phyloP scores from a whole-genome alignment of 1,284 basidiomycete genomes.

The Microbotryum silenes-acaulis region DNA sequence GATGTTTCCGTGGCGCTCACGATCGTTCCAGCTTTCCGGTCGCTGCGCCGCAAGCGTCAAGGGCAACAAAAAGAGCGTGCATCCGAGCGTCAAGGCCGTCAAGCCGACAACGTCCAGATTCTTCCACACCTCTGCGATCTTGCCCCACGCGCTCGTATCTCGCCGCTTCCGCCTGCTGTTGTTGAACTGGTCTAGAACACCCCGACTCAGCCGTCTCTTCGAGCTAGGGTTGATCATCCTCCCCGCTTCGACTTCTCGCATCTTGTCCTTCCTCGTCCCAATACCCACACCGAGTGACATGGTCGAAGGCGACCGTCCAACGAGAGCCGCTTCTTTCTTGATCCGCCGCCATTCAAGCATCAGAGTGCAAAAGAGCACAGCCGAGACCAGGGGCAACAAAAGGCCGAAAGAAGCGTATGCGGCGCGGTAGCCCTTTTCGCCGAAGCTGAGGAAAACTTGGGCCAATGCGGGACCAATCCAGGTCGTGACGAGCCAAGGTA shows the following conservation, averaged over 20 bases:
- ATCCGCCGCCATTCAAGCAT: conserved; percentile 26
- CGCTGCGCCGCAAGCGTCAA: conserved; percentile 32
- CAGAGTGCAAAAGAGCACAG: conserved; percentile 26
- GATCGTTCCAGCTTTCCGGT: conserved; percentile 29
- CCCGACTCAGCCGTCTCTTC: too few species aligned
- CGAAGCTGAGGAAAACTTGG: conserved; percentile 30
- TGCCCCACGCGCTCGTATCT: conserved; percentile 12
- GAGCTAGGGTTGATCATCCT: too few species aligned
- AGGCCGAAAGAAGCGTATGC: conserved; percentile 35
- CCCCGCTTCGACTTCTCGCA: neutral
- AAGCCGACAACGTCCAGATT: conserved; percentile 35
- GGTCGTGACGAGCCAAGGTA: conserved; percentile 37
- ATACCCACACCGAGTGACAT: conserved; percentile 18
- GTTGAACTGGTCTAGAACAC: too few species aligned
- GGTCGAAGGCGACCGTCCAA: conserved; percentile 13
- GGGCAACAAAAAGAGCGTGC: conserved; percentile 32
- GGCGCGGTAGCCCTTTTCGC: conserved; percentile 35
- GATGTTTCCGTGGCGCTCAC: conserved; percentile 16
- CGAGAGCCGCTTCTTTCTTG: conserved; percentile 8
- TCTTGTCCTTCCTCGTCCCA: conserved; percentile 13
- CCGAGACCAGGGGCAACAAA: conserved; percentile 34
- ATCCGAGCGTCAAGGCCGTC: conserved; percentile 32
- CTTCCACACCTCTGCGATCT: conserved; percentile 20
- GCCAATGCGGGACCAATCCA: conserved; percentile 37
- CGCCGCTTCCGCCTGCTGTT: too few species aligned